phyloP scores from a whole-genome alignment of 73 alveolate genomes.

The Durusdinium trenchii region DNA sequence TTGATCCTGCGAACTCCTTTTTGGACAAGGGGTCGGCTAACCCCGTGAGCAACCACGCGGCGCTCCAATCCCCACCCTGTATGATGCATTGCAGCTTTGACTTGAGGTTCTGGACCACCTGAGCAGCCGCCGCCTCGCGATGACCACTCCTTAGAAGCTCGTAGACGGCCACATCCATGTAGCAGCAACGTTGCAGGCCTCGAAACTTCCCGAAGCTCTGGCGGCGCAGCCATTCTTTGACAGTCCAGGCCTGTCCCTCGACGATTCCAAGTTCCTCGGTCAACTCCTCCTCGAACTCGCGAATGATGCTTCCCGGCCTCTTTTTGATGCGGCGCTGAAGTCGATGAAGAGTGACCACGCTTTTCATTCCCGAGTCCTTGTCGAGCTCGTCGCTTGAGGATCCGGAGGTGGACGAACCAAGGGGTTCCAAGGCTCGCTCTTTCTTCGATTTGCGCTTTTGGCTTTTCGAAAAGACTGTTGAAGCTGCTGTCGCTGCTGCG shows the following conservation, averaged over 20 bases:
- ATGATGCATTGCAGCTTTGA: slow-evolving; percentile 22
- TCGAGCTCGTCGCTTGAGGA: background rate
- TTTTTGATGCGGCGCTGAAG: background rate
- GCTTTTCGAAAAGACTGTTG: background rate
- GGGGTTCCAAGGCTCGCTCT: too few species aligned
- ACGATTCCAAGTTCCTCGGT: slow-evolving; percentile 16
- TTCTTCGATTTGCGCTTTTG: background rate
- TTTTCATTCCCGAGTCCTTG: background rate
- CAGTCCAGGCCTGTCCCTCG: slow-evolving; percentile 31
- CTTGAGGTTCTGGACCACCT: slow-evolving; percentile 35
- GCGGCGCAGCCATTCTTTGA: background rate
- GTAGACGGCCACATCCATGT: slow-evolving; percentile 67
- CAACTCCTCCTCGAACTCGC: slow-evolving; percentile 23
- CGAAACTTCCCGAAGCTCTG: slow-evolving; percentile 39
- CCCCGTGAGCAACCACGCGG: slow-evolving; percentile 59
- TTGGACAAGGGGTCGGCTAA: background rate
- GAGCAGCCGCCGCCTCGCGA: slow-evolving; percentile 25
- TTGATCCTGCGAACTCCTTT: slow-evolving; percentile 25
- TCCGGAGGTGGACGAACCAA: background rate
- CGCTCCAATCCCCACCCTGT: slow-evolving; percentile 29
- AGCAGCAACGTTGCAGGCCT: background rate
- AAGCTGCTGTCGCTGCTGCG: background rate
- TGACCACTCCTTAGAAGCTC: slow-evolving; percentile 27
- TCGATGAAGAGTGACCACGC: background rate
- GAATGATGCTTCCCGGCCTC: background rate